phyloP scores from a whole-genome alignment of 192 early-diverging fungal species.

The Backusella parvicylindrica region DNA sequence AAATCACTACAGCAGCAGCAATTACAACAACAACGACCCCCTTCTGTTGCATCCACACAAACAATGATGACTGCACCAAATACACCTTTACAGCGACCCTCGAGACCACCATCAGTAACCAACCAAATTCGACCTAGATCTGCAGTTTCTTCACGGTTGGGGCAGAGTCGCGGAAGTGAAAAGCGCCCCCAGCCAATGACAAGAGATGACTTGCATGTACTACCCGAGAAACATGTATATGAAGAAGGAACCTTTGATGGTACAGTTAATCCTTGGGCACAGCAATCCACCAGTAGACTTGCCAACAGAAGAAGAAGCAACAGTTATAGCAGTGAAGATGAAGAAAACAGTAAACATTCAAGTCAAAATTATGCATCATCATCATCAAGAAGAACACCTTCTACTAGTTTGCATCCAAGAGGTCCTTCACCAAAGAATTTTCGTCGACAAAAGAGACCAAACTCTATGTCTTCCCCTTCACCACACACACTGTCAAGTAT shows the following conservation, averaged over 20 bases:
- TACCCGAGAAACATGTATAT: not conserved
- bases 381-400: not conserved
- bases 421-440: not conserved
- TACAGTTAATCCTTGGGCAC: slow-evolving; percentile 3
- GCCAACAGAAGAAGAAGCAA: not conserved
- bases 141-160: slow-evolving; percentile 3
- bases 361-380: not conserved
- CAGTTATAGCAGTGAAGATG: not conserved
- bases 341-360: not conserved
- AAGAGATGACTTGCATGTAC: not conserved
- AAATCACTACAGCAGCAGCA: not conserved
- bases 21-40: not conserved
- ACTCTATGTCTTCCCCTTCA: not conserved
- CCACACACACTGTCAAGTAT: not conserved
- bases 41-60: not conserved
- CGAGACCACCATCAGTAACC: not conserved
- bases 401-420: not conserved
- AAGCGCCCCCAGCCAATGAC: slow-evolving; percentile 9
- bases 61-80: slow-evolving; percentile 12
- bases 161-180: slow-evolving; percentile 9
- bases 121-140: slow-evolving; percentile 1
- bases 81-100: not conserved
- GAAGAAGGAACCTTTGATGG: slow-evolving; percentile 6
- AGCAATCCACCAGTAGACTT: not conserved
- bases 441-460: not conserved